Base-by-base conservation (phyloP, 23 red algal genomes). In the Gracilariopsis chorda region DNA sequence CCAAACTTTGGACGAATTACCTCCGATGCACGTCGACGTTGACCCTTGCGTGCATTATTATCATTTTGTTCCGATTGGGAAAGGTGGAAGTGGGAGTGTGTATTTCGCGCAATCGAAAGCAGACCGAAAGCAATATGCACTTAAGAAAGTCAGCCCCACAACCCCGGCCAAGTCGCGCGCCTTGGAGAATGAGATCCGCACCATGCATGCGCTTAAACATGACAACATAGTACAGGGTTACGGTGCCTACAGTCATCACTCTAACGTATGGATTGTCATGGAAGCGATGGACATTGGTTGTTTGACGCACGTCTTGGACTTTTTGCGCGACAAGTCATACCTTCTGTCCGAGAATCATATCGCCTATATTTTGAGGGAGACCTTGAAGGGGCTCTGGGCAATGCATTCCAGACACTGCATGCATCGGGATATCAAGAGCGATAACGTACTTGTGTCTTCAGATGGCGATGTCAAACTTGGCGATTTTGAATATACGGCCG, bases 361-460 rank as follows among this genome's bases (percentile, higher is more conserved):
- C 36, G 92, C 92, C 19, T 95, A 95, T 51, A 90, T 95, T 45
- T 43, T 95, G 65, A 51, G 76, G 4, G 92, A 95, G 85, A 89
- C 92, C 20, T 47, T 97, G 40, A 69, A 65, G 48, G 95, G 95
- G 30, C 81, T 97, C 5, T 84, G 86, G 75, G 85, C 80, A 30
- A 93, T 97, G 59, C 95, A 97, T 78, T 78, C 89, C 9, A 27
- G 80, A 12, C 80, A 86, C 33, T 86, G 95, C 17, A 53, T 97
- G 75, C 95, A 97, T 73, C 81, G 95, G 19, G 95, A 97, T 70
- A 91, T 97, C 35, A 97, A 97, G 74, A 87, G 78, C 34, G 95
- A 97, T 23, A 97, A 97, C 82, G 80, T 97, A 21, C 86, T 97
- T 20, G 52, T 93, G 12, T 83, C 82, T 30, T 77, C 65, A 51